Percentiles rank a stretch among this genome's conserved stretches.
phyloP scores from a whole-genome alignment of 2,329 filamentous ascomycete species.

The Colletotrichum lini region DNA sequence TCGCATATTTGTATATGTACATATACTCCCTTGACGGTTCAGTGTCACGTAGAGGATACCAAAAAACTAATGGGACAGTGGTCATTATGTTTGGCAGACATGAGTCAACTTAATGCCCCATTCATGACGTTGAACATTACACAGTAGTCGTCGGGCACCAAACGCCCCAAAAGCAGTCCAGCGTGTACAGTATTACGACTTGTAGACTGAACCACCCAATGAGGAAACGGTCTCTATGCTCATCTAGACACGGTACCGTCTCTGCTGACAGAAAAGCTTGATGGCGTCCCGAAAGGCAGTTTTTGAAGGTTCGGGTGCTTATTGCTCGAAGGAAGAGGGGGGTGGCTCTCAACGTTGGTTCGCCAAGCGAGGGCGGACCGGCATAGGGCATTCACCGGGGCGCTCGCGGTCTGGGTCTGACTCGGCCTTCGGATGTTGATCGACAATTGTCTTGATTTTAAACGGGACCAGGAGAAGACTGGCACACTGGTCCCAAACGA shows the following conservation, averaged over 20 bases:
- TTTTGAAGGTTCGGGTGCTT: background rate
- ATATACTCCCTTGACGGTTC: slow-evolving; percentile 16
- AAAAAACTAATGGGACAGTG: slow-evolving; percentile 31
- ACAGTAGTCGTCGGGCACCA: slow-evolving; percentile 3
- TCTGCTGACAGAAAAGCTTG: background rate
- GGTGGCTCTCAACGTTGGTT: background rate
- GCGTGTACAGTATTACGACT: background rate
- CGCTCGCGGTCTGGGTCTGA: slow-evolving; percentile 17
- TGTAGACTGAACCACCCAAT: background rate
- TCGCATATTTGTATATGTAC: slow-evolving; percentile 6
- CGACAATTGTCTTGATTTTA: slow-evolving; percentile 31
- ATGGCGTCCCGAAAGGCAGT: background rate
- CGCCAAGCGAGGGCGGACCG: background rate
- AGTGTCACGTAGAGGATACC: slow-evolving; percentile 33
- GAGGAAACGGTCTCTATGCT: slow-evolving; percentile 12
- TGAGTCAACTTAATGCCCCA: slow-evolving; percentile 15
- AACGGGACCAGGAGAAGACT: slow-evolving; percentile 19
- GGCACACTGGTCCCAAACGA: background rate
- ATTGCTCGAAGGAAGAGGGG: too few species aligned
- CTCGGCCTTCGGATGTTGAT: slow-evolving; percentile 36
- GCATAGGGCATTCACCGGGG: background rate
- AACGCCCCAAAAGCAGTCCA: slow-evolving; percentile 6
- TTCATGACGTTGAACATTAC: slow-evolving; percentile 23
- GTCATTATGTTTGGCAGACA: slow-evolving; percentile 16
- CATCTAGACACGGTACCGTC: slow-evolving; percentile 8